A percentile compares a stretch with the other conserved stretches of the same genome.
phyloP scores from a whole-genome alignment of 805 yeast species.

The Saccharomycopsis babjevae region DNA sequence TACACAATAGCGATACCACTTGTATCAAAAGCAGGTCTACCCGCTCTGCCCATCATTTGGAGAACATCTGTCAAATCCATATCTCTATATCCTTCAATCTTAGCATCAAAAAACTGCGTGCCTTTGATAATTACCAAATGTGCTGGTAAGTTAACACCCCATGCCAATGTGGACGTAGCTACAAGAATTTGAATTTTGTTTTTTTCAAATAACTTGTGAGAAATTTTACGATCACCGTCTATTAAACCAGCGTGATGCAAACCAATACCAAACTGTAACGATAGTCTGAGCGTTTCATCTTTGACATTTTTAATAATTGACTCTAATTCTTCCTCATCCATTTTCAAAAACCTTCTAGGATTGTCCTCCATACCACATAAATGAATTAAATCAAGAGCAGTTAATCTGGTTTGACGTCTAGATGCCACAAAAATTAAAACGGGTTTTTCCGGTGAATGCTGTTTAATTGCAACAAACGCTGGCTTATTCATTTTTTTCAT shows the following conservation, averaged over 20 bases:
- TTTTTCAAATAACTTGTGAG: slow-evolving; percentile 74
- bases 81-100: slow-evolving; percentile 90
- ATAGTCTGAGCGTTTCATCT: slow-evolving; percentile 70
- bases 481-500: slow-evolving; percentile 89
- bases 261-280: slow-evolving; percentile 78
- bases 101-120: slow-evolving; percentile 90
- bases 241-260: slow-evolving; percentile 97
- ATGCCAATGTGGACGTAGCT: slow-evolving; percentile 95
- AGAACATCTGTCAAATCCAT: slow-evolving; percentile 93
- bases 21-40: slow-evolving; percentile 92
- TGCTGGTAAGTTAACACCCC: slow-evolving; percentile 99
- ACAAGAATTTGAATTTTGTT: slow-evolving; percentile 89
- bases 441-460: slow-evolving; percentile 80
- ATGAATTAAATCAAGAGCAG: slow-evolving; percentile 70
- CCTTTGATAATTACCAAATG: slow-evolving; percentile 98
- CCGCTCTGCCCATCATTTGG: slow-evolving; percentile 98
- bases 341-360: slow-evolving; percentile 58
- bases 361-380: slow-evolving; percentile 71
- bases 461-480: slow-evolving; percentile 84
- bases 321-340: slow-evolving; percentile 55
- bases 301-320: slow-evolving; percentile 44
- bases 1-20: slow-evolving; percentile 88
- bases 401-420: slow-evolving; percentile 70
- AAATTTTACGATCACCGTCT: slow-evolving; percentile 76
- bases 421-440: slow-evolving; percentile 80